phyloP scores from a whole-genome alignment of 1,139 yeast species.

The Lodderomyces orthopsilosis region DNA sequence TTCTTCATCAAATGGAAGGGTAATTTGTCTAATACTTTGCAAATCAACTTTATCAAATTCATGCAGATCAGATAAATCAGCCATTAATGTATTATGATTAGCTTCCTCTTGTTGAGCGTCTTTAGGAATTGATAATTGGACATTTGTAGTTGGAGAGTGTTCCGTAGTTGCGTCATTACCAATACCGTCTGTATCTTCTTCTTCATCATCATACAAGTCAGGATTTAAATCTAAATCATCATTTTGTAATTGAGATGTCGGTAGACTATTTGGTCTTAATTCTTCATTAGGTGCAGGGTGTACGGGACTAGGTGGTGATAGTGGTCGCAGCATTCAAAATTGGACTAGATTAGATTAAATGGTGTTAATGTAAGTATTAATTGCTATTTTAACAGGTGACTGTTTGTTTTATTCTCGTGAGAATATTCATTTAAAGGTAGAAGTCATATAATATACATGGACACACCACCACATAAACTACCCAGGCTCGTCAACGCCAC shows the following conservation, averaged over 20 bases:
- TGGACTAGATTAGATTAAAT: too few species aligned
- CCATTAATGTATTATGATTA: neutral
- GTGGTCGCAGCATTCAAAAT: neutral
- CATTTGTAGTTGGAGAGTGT: neutral
- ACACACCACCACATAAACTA: too few species aligned
- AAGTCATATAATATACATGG: too few species aligned
- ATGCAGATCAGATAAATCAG: neutral
- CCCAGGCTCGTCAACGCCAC: too few species aligned
- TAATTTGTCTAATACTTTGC: constrained; percentile 18
- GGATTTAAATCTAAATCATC: constrained; percentile 41
- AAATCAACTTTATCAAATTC: constrained; percentile 16
- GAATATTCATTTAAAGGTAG: too few species aligned
- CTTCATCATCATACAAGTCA: constrained; percentile 34
- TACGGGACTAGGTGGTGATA: constrained; percentile 43
- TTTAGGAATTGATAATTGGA: neutral
- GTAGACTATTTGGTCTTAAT: constrained; percentile 23
- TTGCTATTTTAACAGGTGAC: too few species aligned
- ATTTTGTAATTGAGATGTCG: constrained; percentile 26
- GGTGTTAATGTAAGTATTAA: too few species aligned
- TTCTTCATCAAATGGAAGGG: constrained; percentile 30
- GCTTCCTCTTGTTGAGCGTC: constrained; percentile 4
- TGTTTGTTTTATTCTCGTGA: too few species aligned
- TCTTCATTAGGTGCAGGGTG: constrained; percentile 50
- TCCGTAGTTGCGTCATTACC: neutral
- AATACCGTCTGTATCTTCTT: constrained; percentile 13